Evolutionary conservation across 2,329 filamentous ascomycete species (phyloP).

Genomic region (Cordyceps cicadae): DNA sequence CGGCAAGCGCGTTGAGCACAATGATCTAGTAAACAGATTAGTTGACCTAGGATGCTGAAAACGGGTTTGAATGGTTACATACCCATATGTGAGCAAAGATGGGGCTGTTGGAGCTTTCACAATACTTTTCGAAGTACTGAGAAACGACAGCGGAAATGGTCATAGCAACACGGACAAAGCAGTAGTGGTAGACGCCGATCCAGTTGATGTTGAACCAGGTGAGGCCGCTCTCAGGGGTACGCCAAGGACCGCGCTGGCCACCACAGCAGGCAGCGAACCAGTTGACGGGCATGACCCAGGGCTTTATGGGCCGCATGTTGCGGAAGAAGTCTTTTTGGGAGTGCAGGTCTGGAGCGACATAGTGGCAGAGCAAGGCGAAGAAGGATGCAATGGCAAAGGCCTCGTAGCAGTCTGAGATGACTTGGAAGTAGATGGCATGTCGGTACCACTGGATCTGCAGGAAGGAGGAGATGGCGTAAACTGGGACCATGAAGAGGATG

Average conservation of each 20-base stretch:
- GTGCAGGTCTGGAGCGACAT: slow-evolving; percentile 68
- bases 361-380: slow-evolving; percentile 74
- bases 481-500: slow-evolving; percentile 79
- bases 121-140: slow-evolving; percentile 63
- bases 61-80: slow-evolving; percentile 18
- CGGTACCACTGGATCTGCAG: slow-evolving; percentile 67
- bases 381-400: slow-evolving; percentile 83
- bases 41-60: slow-evolving; percentile 1
- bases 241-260: slow-evolving; percentile 59
- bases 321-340: slow-evolving; percentile 77
- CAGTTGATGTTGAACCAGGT: slow-evolving; percentile 89
- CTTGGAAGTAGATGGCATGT: slow-evolving; percentile 71
- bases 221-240: slow-evolving; percentile 69
- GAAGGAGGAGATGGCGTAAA: slow-evolving; percentile 69
- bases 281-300: slow-evolving; percentile 67
- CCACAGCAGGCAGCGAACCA: slow-evolving; percentile 65
- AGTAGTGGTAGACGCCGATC: slow-evolving; percentile 79
- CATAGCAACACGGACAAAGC: slow-evolving; percentile 70
- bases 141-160: slow-evolving; percentile 69
- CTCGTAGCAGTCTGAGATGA: slow-evolving; percentile 79
- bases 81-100: slow-evolving; percentile 83
- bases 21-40: slow-evolving; percentile 40
- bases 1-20: slow-evolving; percentile 60
- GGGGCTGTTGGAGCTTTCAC: slow-evolving; percentile 68
- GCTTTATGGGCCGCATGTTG: slow-evolving; percentile 52